Percentiles rank a stretch among this genome's conserved stretches.
Conservation (phyloP, 2,329 filamentous ascomycete genomes). For the Zopfia rhizophila region DNA sequence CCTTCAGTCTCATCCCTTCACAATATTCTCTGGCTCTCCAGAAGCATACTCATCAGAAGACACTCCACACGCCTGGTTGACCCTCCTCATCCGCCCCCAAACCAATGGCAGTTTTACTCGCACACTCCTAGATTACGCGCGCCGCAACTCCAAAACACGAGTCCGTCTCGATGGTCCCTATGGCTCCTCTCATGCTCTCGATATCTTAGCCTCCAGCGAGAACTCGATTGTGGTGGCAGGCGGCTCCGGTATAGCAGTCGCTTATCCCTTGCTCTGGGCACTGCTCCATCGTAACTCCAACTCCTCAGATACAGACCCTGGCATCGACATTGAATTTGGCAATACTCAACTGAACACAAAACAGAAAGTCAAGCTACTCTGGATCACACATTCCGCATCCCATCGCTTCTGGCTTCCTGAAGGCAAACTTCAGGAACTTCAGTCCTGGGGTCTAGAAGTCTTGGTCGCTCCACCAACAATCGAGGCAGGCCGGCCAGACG, state of each 20-base stretch:
- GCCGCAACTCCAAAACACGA: constrained; percentile 53
- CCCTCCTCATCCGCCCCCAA: constrained; percentile 69
- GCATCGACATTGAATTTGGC: constrained; percentile 30
- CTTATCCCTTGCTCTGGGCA: constrained; percentile 69
- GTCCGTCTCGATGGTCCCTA: constrained; percentile 73
- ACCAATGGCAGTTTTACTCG: constrained; percentile 65
- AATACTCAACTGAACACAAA: constrained; percentile 15
- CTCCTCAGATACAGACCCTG: constrained; percentile 22
- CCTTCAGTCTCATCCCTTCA: constrained; percentile 73
- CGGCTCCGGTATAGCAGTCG: constrained; percentile 72
- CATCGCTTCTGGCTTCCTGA: constrained; percentile 66
- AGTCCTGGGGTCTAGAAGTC: constrained; percentile 62
- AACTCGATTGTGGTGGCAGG: constrained; percentile 68
- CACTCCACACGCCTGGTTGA: constrained; percentile 63
- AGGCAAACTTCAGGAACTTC: constrained; percentile 61
- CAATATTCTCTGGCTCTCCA: constrained; percentile 70
- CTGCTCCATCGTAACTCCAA: constrained; percentile 47
- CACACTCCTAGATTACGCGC: constrained; percentile 64
- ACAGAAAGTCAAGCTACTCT: constrained; percentile 63
- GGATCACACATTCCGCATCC: constrained; percentile 65
- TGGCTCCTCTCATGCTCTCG: constrained; percentile 66
- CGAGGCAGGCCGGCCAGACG: constrained; percentile 65
- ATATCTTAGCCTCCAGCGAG: constrained; percentile 62
- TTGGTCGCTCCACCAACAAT: constrained; percentile 65
- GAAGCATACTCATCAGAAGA: too few species aligned